These are phyloP conservation scores for Microbotryum intermedium DNA, from an alignment of 1,284 basidiomycete species.

Conservation along the genomic window DNA sequence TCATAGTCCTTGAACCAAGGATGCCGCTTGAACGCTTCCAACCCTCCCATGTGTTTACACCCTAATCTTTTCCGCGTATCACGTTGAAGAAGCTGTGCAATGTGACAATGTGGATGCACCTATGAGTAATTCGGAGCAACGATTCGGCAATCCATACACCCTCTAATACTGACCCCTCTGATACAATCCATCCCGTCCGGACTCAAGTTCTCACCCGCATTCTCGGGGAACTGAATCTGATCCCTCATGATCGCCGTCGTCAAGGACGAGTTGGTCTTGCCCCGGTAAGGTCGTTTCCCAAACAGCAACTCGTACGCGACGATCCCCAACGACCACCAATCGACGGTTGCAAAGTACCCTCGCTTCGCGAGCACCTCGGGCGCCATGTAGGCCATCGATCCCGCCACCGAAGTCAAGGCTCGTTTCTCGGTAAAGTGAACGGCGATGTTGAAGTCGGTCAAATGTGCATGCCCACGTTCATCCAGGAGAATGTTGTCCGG, in stretches of 20 bases:
- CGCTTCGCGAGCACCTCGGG: conserved; percentile 36
- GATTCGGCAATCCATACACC: too few relatives aligned
- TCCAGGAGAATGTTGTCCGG: conserved; percentile 95
- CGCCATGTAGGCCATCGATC: conserved; percentile 95
- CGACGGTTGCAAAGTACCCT: conserved; percentile 75
- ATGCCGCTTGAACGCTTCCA: conserved; percentile 54
- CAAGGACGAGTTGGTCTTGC: conserved; percentile 78
- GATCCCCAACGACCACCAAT: conserved; percentile 95
- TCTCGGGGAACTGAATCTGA: conserved; percentile 32
- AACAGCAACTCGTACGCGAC: conserved; percentile 86
- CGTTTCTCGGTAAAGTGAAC: conserved; percentile 87
- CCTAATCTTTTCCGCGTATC: conserved; percentile 73
- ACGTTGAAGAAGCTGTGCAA: conserved; percentile 65
- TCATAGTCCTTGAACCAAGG: conserved; percentile 80
- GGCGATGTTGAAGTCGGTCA: conserved; percentile 98
- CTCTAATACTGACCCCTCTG: conserved; percentile 48
- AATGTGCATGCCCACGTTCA: conserved; percentile 81
- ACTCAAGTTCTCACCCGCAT: conserved; percentile 52
- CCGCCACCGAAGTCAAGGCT: conserved; percentile 81
- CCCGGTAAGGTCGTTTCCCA: conserved; percentile 81
- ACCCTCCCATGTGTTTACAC: conserved; percentile 55
- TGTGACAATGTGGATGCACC: background rate
- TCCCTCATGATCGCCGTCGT: conserved; percentile 71
- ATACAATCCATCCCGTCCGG: conserved; percentile 69
- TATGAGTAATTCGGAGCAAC: background rate